phyloP scores from a whole-genome alignment of 208 protist species.

The Novymonas esmeraldas region DNA sequence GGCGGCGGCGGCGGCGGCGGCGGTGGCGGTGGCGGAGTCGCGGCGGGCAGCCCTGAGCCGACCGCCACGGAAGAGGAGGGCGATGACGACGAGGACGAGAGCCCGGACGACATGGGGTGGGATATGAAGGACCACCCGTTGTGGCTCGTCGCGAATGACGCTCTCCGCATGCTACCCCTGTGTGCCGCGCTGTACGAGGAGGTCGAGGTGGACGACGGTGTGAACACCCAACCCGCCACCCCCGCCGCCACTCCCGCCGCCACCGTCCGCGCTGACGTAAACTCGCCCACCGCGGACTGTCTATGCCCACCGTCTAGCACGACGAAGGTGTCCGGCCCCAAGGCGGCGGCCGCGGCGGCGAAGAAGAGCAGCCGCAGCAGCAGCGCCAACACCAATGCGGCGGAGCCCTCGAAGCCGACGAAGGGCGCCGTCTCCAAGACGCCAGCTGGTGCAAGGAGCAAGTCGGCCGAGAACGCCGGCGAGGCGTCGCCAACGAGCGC shows the following conservation, averaged over 20 bases:
- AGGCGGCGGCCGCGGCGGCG: neutral
- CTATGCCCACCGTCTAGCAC: neutral
- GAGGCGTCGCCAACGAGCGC: neutral
- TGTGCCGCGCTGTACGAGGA: constrained; percentile 96
- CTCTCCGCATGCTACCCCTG: constrained; percentile 75
- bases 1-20: constrained; percentile 2
- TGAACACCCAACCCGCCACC: neutral
- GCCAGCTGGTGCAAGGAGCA: neutral
- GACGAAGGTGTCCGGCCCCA: neutral
- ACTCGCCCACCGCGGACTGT: neutral
- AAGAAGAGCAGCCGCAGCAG: neutral
- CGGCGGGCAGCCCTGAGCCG: neutral
- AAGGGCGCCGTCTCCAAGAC: neutral
- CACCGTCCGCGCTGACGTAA: neutral
- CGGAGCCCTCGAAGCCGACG: neutral
- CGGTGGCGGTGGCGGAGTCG: neutral
- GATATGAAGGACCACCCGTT: constrained; percentile 75
- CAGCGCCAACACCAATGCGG: neutral
- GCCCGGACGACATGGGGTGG: constrained; percentile 49
- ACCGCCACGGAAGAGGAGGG: constrained; percentile 6
- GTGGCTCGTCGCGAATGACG: constrained; percentile 75
- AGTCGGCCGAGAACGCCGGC: neutral
- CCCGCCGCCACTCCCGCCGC: neutral
- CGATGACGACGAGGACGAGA: neutral
- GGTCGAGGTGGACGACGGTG: constrained; percentile 13